A percentile compares a stretch with the other conserved stretches of the same genome.
Evolutionary conservation across 805 yeast species (phyloP).

Genomic region (Wickerhamiella brachini): DNA sequence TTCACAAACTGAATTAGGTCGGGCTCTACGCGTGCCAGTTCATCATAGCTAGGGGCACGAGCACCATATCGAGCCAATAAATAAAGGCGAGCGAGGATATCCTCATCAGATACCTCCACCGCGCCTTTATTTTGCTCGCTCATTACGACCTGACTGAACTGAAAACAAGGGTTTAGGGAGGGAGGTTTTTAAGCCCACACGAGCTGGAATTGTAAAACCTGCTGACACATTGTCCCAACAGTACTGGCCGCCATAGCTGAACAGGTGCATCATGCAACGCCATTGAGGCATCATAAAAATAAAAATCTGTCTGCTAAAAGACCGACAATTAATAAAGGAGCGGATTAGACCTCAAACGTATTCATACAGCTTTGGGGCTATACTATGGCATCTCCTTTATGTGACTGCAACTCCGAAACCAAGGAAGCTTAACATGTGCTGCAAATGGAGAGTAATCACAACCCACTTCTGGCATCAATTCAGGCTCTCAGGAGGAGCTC

Average conservation of each 20-base stretch:
- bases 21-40: background rate
- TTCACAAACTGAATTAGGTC: background rate
- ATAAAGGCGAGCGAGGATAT: slow-evolving; percentile 40
- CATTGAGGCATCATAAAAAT: background rate
- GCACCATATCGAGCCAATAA: slow-evolving; percentile 42
- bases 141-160: background rate
- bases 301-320: no score
- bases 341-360: no score
- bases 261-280: background rate
- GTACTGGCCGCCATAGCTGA: background rate
- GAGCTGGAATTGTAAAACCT: background rate
- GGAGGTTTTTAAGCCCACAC: background rate
- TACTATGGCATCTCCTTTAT: no score
- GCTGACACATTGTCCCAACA: slow-evolving; percentile 2
- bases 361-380: no score
- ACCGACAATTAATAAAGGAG: no score
- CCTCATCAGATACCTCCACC: background rate
- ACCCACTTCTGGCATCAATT: no score
- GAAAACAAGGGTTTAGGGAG: background rate
- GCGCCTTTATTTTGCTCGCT: background rate
- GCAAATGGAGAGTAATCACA: background rate
- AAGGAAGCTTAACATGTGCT: no score
- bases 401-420: no score
- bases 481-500: background rate
- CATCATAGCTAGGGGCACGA: slow-evolving; percentile 14